Evolutionary conservation across 23 red algal species (phyloP).

Genomic region (Chondrus crispus): DNA sequence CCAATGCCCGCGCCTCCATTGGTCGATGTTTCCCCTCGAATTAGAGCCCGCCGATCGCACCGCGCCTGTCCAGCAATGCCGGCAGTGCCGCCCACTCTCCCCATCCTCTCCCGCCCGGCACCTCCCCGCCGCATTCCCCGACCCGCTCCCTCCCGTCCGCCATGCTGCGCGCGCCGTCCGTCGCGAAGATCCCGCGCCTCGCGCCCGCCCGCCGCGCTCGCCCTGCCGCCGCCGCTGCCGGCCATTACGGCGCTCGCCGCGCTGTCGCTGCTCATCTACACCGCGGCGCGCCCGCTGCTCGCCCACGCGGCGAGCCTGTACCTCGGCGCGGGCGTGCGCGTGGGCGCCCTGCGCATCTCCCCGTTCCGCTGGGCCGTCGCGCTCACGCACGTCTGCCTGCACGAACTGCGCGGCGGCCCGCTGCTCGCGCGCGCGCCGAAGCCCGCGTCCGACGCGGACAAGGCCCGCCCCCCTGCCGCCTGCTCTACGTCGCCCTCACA

Average conservation of each 20-base stretch:
- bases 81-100: too few species aligned
- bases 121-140: too few species aligned
- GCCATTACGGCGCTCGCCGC: neutral
- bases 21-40: too few species aligned
- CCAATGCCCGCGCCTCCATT: too few species aligned
- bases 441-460: neutral
- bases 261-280: neutral
- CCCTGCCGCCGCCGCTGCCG: neutral
- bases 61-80: too few species aligned
- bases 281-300: neutral
- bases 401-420: neutral
- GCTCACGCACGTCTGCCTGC: neutral
- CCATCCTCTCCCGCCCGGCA: too few species aligned
- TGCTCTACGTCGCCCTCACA: neutral
- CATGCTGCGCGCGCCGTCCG: too few species aligned
- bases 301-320: neutral
- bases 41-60: too few species aligned
- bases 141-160: too few species aligned
- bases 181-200: too few species aligned
- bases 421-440: neutral
- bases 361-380: neutral
- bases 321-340: neutral
- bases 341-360: neutral
- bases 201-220: neutral
- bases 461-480: neutral